Evolutionary conservation across 2,329 filamentous ascomycete species (phyloP).

Genomic region (Pleomassaria siparia): DNA sequence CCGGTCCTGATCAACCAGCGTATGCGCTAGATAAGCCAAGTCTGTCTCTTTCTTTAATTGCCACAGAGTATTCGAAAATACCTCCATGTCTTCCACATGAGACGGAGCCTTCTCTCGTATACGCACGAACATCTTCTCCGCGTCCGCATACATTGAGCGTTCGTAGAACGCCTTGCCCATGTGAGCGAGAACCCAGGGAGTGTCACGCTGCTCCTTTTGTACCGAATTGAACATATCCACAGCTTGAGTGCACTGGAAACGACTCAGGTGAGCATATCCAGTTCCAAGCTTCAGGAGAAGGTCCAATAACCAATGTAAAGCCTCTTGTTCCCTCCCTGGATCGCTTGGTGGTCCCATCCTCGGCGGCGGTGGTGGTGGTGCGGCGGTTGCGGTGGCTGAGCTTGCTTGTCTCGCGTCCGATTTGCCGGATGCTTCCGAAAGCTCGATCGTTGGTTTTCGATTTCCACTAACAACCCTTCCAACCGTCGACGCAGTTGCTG

Average conservation of each 20-base stretch:
- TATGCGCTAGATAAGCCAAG: slow-evolving; percentile 87
- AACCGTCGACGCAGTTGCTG: slow-evolving; percentile 68
- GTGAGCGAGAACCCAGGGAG: slow-evolving; percentile 89
- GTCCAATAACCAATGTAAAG: slow-evolving; percentile 74
- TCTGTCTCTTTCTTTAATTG: slow-evolving; percentile 91
- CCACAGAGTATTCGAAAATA: slow-evolving; percentile 99
- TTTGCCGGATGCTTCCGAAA: slow-evolving; percentile 69
- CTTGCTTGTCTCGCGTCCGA: slow-evolving; percentile 52
- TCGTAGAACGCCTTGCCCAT: slow-evolving; percentile 92
- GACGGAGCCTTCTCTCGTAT: slow-evolving; percentile 80
- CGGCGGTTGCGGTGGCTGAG: slow-evolving; percentile 26
- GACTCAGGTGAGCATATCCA: slow-evolving; percentile 76
- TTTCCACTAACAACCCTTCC: slow-evolving; percentile 89
- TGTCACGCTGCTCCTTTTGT: slow-evolving; percentile 76
- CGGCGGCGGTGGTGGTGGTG: slow-evolving; percentile 32
- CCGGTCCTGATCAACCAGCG: slow-evolving; percentile 83
- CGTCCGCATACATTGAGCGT: slow-evolving; percentile 80
- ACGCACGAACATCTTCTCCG: slow-evolving; percentile 81
- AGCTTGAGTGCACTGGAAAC: slow-evolving; percentile 77
- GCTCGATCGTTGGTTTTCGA: slow-evolving; percentile 69
- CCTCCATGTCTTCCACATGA: slow-evolving; percentile 90
- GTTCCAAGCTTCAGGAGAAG: slow-evolving; percentile 78
- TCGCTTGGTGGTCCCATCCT: slow-evolving; percentile 55
- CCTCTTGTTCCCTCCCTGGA: slow-evolving; percentile 69
- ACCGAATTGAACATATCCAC: slow-evolving; percentile 72